phyloP scores from a whole-genome alignment of 2,329 filamentous ascomycete species.

The Aspergillus arachidicola region DNA sequence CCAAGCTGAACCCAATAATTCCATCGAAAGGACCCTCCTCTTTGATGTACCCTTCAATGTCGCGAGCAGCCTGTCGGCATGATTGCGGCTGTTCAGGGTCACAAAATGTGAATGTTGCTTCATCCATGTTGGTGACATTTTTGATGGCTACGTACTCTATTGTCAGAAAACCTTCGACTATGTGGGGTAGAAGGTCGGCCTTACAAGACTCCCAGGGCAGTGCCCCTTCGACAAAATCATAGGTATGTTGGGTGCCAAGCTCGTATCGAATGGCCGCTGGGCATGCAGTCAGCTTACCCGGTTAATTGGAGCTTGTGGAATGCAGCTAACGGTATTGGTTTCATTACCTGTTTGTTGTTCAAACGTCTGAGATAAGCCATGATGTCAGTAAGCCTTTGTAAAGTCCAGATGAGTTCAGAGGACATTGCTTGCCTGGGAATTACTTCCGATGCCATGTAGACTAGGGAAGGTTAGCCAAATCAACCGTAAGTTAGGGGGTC shows the following conservation, averaged over 20 bases:
- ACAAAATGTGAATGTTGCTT: constrained; percentile 12
- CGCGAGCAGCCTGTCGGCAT: constrained; percentile 2
- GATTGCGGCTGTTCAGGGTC: constrained; percentile 3
- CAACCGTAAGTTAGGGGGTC: not conserved
- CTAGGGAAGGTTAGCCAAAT: constrained; percentile 2
- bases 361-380: not conserved
- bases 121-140: not conserved
- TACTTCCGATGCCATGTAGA: constrained; percentile 28
- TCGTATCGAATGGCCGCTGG: constrained; percentile 26
- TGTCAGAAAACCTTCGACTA: not conserved
- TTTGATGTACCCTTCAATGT: constrained; percentile 21
- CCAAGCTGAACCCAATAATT: constrained; percentile 31
- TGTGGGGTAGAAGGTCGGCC: not conserved
- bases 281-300: not conserved
- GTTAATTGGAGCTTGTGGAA: not conserved
- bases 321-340: not conserved
- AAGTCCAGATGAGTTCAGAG: not conserved
- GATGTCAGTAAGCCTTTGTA: not conserved
- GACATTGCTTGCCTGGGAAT: constrained; percentile 18
- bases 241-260: constrained; percentile 21
- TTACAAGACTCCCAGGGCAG: constrained; percentile 13
- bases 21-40: constrained; percentile 33
- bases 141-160: not conserved
- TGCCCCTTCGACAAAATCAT: constrained; percentile 26
- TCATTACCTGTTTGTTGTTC: constrained; percentile 11